These are phyloP conservation scores for Arthroderma sp. DNA, from an alignment of 2,329 filamentous ascomycete species.

Conservation along the genomic window DNA sequence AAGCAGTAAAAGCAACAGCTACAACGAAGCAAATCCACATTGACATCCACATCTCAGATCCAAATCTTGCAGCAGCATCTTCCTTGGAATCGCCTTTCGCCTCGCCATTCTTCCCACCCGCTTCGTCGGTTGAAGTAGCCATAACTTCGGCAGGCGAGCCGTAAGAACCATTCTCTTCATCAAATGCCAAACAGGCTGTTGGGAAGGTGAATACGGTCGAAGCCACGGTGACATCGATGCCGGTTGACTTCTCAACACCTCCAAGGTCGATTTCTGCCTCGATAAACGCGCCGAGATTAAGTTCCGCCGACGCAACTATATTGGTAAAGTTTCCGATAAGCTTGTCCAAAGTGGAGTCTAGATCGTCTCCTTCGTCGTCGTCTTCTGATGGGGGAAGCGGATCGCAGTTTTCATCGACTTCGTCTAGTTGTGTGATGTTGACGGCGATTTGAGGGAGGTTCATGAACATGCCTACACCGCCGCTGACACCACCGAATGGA, in stretches of 20 bases:
- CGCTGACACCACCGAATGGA: conserved; percentile 5
- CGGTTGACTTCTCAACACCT: background rate
- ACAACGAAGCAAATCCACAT: background rate
- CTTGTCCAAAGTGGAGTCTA: conserved; percentile 1
- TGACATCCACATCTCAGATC: background rate
- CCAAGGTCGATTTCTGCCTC: conserved; percentile 11
- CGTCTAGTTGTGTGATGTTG: conserved; percentile 11
- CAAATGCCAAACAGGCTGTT: conserved; percentile 12
- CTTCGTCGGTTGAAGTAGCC: background rate
- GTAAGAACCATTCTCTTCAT: conserved; percentile 9
- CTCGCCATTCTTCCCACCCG: background rate
- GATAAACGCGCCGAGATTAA: conserved; percentile 11
- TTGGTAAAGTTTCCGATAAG: conserved; percentile 11
- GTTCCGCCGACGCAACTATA: conserved; percentile 11
- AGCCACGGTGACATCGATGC: conserved; percentile 4
- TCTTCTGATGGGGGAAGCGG: background rate
- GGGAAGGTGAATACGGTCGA: conserved; percentile 11
- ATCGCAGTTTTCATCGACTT: conserved; percentile 13
- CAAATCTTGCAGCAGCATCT: background rate
- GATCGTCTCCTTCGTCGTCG: background rate
- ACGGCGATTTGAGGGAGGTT: conserved; percentile 13
- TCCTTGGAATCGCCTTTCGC: background rate
- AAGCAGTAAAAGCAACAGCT: background rate
- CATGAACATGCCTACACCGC: conserved; percentile 14
- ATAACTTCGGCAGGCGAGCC: conserved; percentile 2